Evolutionary conservation across 1,284 basidiomycete genomes (phyloP).

Genomic region (Fomitopsis pinicola): DNA sequence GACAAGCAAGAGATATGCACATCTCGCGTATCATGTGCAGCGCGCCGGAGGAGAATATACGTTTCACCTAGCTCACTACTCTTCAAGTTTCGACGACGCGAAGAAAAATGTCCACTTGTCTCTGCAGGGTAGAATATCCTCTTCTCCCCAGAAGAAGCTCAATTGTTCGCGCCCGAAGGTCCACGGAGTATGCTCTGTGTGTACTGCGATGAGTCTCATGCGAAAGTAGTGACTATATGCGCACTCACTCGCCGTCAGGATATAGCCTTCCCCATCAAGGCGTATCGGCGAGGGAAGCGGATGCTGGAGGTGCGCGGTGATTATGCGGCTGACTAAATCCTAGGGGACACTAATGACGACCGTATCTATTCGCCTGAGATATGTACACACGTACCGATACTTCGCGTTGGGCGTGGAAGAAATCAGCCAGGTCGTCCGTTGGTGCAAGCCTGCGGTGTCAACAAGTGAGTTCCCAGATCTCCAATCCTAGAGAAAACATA

Average conservation of each 20-base stretch:
- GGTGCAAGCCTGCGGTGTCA: conserved; percentile 9
- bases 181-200: conserved; percentile 17
- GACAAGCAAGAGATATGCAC: neutral
- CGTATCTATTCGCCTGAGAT: neutral
- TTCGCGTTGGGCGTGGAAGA: conserved; percentile 18
- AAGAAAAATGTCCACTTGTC: conserved; percentile 27
- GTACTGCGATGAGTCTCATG: neutral
- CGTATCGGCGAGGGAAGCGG: conserved; percentile 12
- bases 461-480: neutral
- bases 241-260: conserved; percentile 17
- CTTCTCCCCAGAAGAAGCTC: conserved; percentile 20
- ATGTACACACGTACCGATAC: conserved; percentile 18
- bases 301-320: conserved; percentile 15
- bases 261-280: conserved; percentile 16
- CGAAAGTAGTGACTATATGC: neutral
- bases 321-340: conserved; percentile 18
- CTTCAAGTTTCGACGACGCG: neutral
- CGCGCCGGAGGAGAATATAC: neutral
- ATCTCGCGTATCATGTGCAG: neutral
- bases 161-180: conserved; percentile 17
- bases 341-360: neutral
- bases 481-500: conserved; percentile 1
- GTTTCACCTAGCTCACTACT: neutral
- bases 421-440: conserved; percentile 16
- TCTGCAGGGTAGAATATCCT: conserved; percentile 11